Percentiles rank a stretch among this genome's conserved stretches.
These are phyloP conservation scores for Cyberlindnera galapagoensis DNA, from an alignment of 805 yeast species.

Conservation along the genomic window DNA sequence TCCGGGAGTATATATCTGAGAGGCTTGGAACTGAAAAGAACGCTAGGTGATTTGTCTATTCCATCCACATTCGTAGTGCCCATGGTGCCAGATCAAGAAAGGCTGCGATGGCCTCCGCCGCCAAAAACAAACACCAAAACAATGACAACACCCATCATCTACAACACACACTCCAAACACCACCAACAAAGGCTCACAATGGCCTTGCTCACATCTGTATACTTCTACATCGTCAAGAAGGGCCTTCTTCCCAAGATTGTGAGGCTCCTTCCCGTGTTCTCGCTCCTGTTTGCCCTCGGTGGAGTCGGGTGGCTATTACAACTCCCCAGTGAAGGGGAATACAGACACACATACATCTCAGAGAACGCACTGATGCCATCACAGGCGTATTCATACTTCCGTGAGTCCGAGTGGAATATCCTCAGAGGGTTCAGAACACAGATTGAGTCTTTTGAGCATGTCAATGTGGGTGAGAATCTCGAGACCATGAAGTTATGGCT, in stretches of 20 bases:
- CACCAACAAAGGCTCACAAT: too few relatives aligned
- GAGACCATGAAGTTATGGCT: slow-evolving; percentile 51
- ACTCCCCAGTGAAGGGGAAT: slow-evolving; percentile 79
- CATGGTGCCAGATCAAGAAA: too few relatives aligned
- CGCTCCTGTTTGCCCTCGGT: slow-evolving; percentile 33
- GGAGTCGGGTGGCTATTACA: slow-evolving; percentile 55
- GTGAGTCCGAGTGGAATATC: slow-evolving; percentile 93
- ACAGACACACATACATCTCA: slow-evolving; percentile 75
- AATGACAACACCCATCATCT: too few relatives aligned
- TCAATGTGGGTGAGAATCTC: slow-evolving; percentile 32
- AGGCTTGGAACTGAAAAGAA: too few relatives aligned
- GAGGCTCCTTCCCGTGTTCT: slow-evolving; percentile 35
- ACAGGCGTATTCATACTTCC: slow-evolving; percentile 84
- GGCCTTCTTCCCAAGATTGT: slow-evolving; percentile 43
- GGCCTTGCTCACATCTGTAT: slow-evolving; percentile 42
- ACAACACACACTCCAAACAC: too few relatives aligned
- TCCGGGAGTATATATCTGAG: slow-evolving; percentile 10
- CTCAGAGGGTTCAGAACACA: slow-evolving; percentile 70
- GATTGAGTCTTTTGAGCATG: slow-evolving; percentile 30
- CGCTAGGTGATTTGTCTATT: too few relatives aligned
- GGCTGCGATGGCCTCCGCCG: too few relatives aligned
- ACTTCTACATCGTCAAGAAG: slow-evolving; percentile 34
- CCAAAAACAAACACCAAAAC: too few relatives aligned
- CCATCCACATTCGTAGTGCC: too few relatives aligned
- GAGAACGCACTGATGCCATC: slow-evolving; percentile 98